Evolutionary conservation across 2,329 filamentous ascomycete species (phyloP).

Genomic region (Didymella glomerata): DNA sequence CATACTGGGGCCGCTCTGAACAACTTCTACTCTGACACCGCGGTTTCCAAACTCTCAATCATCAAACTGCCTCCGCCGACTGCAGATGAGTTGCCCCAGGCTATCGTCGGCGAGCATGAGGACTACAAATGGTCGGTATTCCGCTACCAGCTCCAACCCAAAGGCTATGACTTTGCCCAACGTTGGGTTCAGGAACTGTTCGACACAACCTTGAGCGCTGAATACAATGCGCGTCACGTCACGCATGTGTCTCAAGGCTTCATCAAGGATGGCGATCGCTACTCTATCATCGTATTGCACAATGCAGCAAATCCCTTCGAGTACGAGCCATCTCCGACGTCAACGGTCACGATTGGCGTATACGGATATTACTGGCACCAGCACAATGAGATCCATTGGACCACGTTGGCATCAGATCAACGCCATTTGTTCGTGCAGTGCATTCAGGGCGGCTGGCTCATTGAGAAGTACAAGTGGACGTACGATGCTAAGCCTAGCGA

Average conservation of each 20-base stretch:
- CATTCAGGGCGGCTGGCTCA: conserved; percentile 1
- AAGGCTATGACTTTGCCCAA: conserved; percentile 16
- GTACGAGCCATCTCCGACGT: neutral
- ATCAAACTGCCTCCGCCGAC: neutral
- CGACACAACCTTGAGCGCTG: neutral
- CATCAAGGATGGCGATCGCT: conserved; percentile 28
- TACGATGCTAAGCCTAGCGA: conserved; percentile 23
- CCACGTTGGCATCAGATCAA: conserved; percentile 28
- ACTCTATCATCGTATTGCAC: conserved; percentile 39
- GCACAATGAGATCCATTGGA: conserved; percentile 40
- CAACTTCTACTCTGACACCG: neutral
- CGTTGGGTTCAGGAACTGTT: conserved; percentile 23
- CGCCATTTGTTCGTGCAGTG: conserved; percentile 4
- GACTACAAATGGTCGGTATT: conserved; percentile 37
- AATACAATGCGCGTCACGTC: conserved; percentile 14
- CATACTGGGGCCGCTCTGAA: too few species aligned
- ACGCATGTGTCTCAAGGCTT: conserved; percentile 35
- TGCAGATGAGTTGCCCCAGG: conserved; percentile 20
- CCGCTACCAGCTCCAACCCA: conserved; percentile 30
- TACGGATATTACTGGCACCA: conserved; percentile 32
- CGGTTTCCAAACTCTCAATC: neutral
- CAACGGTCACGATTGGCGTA: conserved; percentile 36
- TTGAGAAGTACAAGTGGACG: conserved; percentile 26
- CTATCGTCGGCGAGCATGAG: conserved; percentile 30
- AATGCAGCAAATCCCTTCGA: conserved; percentile 39